Conservation (phyloP, 495 filamentous ascomycete species). For the Sphaerosporella brunnea region DNA sequence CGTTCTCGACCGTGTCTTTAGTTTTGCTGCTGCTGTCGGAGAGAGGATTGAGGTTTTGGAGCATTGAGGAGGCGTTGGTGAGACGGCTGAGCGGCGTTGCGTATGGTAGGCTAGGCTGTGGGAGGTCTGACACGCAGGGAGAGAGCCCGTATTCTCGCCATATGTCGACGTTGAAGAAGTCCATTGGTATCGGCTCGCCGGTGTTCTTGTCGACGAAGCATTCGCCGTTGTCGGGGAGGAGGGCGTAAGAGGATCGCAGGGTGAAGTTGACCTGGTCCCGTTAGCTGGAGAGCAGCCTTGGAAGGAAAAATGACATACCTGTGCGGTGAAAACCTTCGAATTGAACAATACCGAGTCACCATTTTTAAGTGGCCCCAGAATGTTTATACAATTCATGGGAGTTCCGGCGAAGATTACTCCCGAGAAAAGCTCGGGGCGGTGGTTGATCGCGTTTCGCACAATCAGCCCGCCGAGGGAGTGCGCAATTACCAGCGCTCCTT, state of each 20-base stretch:
- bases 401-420: conserved; percentile 76
- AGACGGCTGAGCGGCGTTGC: not conserved
- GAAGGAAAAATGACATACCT: conserved; percentile 25
- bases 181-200: conserved; percentile 59
- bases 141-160: conserved; percentile 70
- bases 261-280: conserved; percentile 57
- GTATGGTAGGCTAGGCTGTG: conserved; percentile 29
- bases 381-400: conserved; percentile 74
- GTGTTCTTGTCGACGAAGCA: conserved; percentile 78
- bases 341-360: conserved; percentile 82
- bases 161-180: conserved; percentile 64
- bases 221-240: conserved; percentile 72
- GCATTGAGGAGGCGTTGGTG: conserved; percentile 6
- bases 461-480: conserved; percentile 85
- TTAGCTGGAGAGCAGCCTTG: too few relatives aligned
- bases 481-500: conserved; percentile 66
- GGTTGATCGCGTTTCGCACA: conserved; percentile 75
- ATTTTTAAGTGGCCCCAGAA: conserved; percentile 75
- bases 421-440: conserved; percentile 68
- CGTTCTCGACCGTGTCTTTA: conserved; percentile 21
- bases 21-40: conserved; percentile 16
- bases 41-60: conserved; percentile 7
- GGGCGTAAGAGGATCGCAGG: conserved; percentile 65
- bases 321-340: conserved; percentile 76
- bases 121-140: conserved; percentile 45